Percentiles rank a stretch among this genome's conserved stretches.
These are phyloP conservation scores for Eucalyptus tenuipes DNA, from an alignment of 345 rosid genomes.

Conservation along the genomic window DNA sequence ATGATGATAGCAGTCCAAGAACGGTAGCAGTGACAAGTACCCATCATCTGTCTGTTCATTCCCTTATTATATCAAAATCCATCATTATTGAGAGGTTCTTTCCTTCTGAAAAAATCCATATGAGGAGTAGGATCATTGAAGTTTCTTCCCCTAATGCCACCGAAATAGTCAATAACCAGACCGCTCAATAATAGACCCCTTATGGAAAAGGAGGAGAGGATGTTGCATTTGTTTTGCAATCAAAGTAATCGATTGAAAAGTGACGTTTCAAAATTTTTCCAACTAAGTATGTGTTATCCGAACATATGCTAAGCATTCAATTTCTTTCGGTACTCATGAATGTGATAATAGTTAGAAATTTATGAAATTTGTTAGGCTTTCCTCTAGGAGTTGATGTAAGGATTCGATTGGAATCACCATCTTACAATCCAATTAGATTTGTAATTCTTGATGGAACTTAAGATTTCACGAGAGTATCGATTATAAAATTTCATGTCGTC, in stretches of 20 bases:
- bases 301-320: background rate
- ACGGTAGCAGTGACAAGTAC: background rate
- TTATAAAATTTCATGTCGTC: accelerated
- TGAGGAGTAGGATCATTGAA: background rate
- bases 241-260: accelerated
- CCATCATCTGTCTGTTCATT: background rate
- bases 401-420: background rate
- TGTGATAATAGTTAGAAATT: background rate
- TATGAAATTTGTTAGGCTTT: background rate
- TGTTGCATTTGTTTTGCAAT: background rate
- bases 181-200: background rate
- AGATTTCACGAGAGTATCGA: accelerated
- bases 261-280: background rate
- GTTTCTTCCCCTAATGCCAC: background rate
- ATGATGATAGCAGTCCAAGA: background rate
- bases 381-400: accelerated
- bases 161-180: background rate
- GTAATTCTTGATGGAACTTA: accelerated
- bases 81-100: background rate
- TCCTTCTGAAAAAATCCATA: background rate
- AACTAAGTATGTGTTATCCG: accelerated
- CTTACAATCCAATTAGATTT: accelerated
- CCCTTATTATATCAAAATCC: background rate
- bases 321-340: accelerated
- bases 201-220: background rate